Evolutionary conservation across 345 rosid genomes (phyloP), one percentile per base, ranked within the genome.

Genomic region (Orychophragmus violaceus): DNA sequence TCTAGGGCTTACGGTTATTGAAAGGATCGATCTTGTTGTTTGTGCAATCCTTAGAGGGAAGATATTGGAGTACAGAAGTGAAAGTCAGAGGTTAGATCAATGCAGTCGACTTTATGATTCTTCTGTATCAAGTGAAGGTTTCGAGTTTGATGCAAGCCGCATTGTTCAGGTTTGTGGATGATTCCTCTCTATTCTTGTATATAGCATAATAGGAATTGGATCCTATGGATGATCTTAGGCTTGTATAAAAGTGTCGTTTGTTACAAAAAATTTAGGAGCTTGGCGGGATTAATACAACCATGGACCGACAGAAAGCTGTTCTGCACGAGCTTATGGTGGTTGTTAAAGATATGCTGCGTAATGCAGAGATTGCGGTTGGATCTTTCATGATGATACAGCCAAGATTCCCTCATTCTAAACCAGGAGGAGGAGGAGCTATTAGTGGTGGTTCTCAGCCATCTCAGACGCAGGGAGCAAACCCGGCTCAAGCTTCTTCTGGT

Each of bases 91-190:
- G 77, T 81, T 94, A 52, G 96, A 94, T 71, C 96, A 88, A 58
- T 88, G 97, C 75, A 78, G 82, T 77, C 93, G 99, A n/a, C 93
- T 90, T 22, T 90, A 84, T 29, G 95, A 94, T 81, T 94, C 99
- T 59, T 90, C 97, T 8, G 81, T 90, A 63, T 83, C 88, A 10
- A 87, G 82, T 77, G 95, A 88, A 55, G 96, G 95, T 6, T 90
- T 94, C 19, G 97, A 88, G 81, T 82, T 80, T 51, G 97, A 94
- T 79, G 95, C 97, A 1, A 84, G 87, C 78, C 93, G 83, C 59
- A 77, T 91, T 77, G 80, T 90, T 69, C 99, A 87, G 96, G 99
- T 93, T 62, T 37, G 67, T 64, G 3, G 36, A 25, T 45, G 36
- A 3, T 48, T 18, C 24, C 10, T 39, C 22, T 53, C 13, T 21